A percentile compares a stretch with the other conserved stretches of the same genome.
Evolutionary conservation across 129 eudicot species (phyloP).

Genomic region (Lactuca saligna): DNA sequence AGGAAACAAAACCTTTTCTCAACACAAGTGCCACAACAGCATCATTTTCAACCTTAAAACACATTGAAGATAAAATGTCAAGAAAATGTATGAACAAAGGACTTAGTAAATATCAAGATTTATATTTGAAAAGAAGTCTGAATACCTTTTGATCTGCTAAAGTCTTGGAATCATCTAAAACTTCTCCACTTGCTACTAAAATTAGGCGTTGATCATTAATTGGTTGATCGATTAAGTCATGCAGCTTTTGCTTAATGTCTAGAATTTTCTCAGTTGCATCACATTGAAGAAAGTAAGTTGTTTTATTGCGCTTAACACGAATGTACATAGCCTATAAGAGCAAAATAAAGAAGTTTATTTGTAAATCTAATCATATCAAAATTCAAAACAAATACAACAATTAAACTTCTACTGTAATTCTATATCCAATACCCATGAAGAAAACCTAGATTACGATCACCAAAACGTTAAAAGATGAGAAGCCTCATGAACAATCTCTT

Average conservation of each 20-base stretch:
- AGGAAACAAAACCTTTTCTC: constrained; percentile 75
- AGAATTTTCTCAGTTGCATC: constrained; percentile 79
- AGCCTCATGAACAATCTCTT: neutral
- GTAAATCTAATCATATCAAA: too few relatives aligned
- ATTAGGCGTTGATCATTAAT: constrained; percentile 70
- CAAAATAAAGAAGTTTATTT: neutral
- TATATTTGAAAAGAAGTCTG: neutral
- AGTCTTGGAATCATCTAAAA: constrained; percentile 85
- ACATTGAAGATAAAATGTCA: constrained; percentile 14
- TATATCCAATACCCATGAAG: too few relatives aligned
- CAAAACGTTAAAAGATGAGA: too few relatives aligned
- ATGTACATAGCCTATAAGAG: constrained; percentile 83
- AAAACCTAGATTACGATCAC: too few relatives aligned
- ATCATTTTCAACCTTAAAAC: constrained; percentile 89
- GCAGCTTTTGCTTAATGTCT: constrained; percentile 84
- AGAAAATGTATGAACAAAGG: neutral
- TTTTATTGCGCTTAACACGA: constrained; percentile 88
- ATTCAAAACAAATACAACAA: neutral
- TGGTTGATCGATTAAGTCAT: constrained; percentile 74
- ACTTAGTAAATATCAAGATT: neutral
- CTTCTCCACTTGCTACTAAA: constrained; percentile 58
- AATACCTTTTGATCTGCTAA: constrained; percentile 93
- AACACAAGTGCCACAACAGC: constrained; percentile 89
- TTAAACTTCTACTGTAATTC: too few relatives aligned
- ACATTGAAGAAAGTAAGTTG: constrained; percentile 88